These are phyloP conservation scores for Marsdenia floribunda DNA, from an alignment of 257 asterid genomes.

Conservation along the genomic window DNA sequence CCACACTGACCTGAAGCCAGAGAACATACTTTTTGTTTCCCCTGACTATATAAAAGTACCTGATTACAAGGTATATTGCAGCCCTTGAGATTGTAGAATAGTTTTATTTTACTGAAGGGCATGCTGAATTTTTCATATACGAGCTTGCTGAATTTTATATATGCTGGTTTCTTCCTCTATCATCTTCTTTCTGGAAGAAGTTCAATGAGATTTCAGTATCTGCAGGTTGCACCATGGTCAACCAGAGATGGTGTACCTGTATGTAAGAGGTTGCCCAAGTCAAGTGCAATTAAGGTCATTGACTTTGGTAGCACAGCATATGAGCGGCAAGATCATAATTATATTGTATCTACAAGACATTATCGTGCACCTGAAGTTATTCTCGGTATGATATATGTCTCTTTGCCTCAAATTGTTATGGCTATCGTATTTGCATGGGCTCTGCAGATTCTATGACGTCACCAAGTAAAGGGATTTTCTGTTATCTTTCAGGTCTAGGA, in stretches of 20 bases:
- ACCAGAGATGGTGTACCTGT: conserved; percentile 32
- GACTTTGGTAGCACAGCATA: conserved; percentile 56
- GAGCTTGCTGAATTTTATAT: conserved; percentile 1
- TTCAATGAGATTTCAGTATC: conserved; percentile 8
- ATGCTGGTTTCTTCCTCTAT: background rate
- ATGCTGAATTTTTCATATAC: background rate
- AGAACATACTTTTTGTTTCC: conserved; percentile 50
- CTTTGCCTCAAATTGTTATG: conserved; percentile 1
- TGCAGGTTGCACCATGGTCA: conserved; percentile 41
- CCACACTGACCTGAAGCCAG: conserved; percentile 55
- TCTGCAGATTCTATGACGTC: background rate
- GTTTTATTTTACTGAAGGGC: background rate
- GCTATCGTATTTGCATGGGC: background rate
- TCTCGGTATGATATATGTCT: conserved; percentile 25
- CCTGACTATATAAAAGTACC: conserved; percentile 43
- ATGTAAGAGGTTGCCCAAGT: conserved; percentile 43
- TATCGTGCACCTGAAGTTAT: conserved; percentile 52
- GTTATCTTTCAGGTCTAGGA: conserved; percentile 34
- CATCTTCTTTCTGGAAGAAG: conserved; percentile 4
- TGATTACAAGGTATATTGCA: conserved; percentile 34
- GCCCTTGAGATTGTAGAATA: background rate
- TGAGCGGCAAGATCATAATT: conserved; percentile 43
- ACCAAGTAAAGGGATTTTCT: conserved; percentile 4
- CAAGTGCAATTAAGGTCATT: conserved; percentile 47
- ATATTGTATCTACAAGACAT: conserved; percentile 48